Evolutionary conservation across 192 early-diverging fungal species (phyloP).

Genomic region (Podila minutissima): DNA sequence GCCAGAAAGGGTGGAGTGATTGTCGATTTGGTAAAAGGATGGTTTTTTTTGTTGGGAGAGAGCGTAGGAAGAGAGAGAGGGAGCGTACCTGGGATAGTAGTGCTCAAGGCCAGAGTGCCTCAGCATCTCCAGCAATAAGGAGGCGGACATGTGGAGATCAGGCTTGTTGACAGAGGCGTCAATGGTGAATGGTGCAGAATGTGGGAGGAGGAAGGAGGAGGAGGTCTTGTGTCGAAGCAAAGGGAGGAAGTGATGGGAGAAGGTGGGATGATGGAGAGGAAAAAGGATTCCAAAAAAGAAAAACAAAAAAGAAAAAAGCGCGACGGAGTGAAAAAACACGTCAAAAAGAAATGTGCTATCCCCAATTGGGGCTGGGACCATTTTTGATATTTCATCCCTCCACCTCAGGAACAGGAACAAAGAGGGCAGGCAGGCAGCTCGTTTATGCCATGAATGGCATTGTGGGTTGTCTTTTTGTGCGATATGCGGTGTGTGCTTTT

Average conservation of each 20-base stretch:
- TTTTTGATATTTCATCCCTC: too few species aligned
- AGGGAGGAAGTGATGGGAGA: background rate
- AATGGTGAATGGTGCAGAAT: conserved; percentile 3
- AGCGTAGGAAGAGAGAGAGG: background rate
- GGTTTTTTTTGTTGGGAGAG: background rate
- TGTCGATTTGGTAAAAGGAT: background rate
- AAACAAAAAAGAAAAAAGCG: background rate
- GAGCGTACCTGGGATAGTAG: conserved; percentile 63
- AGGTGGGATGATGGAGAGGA: background rate
- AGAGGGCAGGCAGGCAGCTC: too few species aligned
- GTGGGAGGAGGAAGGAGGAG: background rate
- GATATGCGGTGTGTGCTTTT: too few species aligned
- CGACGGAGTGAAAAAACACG: conserved; percentile 1
- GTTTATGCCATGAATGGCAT: too few species aligned
- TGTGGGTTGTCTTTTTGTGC: too few species aligned
- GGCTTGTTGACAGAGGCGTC: background rate
- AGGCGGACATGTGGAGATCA: conserved; percentile 48
- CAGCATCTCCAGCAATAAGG: conserved; percentile 71
- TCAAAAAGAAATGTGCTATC: too few species aligned
- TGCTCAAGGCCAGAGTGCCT: conserved; percentile 70
- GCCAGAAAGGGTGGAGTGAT: background rate
- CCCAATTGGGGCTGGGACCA: too few species aligned
- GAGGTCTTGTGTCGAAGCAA: background rate
- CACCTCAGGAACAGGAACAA: too few species aligned
- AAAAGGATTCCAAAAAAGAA: background rate